Evolutionary conservation across 2,329 filamentous ascomycete genomes (phyloP), one percentile per base, ranked within the genome.

Genomic region (Monosporascus sp.): DNA sequence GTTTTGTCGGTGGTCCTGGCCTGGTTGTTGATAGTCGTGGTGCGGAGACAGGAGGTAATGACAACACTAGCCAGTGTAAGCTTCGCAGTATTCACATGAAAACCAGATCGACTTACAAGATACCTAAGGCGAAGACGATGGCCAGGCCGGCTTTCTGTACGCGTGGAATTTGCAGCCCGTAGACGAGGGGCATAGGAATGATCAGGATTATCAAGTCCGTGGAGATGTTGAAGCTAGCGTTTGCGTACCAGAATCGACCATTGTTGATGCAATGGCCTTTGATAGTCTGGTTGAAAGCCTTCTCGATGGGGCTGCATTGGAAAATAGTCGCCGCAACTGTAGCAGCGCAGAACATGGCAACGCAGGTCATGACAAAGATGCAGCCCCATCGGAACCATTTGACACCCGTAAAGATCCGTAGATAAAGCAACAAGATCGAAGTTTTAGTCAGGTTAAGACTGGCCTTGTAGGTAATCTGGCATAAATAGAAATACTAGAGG

Each of bases 181-280:
- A 70, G 14, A 76, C 67, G 2, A 72, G 66, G 0, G 70, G 72
- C 68, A 75, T 73, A 1, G 73, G 73, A 8, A 72, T 64, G 4
- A 69, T 48, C 11, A 76, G 61, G 34, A 76, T 72, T 27, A 73
- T 51, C 27, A 75, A 48, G 59, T 76, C 73, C 14, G 73, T 75
- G 5, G 67, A 48, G 36, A 76, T 75, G 37, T 72, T 72, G 46
- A 75, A 69, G 2, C 61, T 69, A 1, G 72, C 70, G 51, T 74
- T 76, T 11, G 70, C 70, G 44, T 71, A 74, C 74, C 73, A 76
- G 48, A 76, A 67, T 7, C 61, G 63, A 8, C 64, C 65, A 52
- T 71, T 72, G 51, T 71, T 56, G 45, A 75, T 68, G 54, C 73
- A 76, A 22, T 50, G 53, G 24, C 61, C 56, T 11, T 56, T 44